Evolutionary conservation across 1,139 yeast genomes (phyloP).

Genomic region (Geotrichum restrictum): DNA sequence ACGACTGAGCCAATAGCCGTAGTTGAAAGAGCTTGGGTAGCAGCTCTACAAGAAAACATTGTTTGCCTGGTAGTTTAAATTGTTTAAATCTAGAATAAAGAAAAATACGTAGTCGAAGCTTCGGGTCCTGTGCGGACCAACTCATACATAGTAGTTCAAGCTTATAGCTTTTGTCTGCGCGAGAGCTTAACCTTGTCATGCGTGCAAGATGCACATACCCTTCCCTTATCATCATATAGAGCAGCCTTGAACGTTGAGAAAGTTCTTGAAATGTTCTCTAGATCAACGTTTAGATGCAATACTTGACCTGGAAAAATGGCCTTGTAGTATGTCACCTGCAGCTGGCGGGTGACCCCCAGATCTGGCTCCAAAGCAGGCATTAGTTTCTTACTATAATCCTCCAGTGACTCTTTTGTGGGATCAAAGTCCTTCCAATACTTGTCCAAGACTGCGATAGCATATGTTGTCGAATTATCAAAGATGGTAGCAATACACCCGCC

Average conservation of each 20-base stretch:
- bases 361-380: background rate
- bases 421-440: slow-evolving; percentile 29
- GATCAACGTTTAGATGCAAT: background rate
- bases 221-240: slow-evolving; percentile 7
- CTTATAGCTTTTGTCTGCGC: background rate
- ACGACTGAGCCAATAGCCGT: background rate
- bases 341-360: slow-evolving; percentile 15
- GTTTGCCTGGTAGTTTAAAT: background rate
- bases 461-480: slow-evolving; percentile 30
- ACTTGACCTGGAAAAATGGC: slow-evolving; percentile 8
- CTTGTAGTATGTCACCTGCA: slow-evolving; percentile 10
- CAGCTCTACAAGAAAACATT: slow-evolving; percentile 6
- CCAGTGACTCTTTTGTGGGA: slow-evolving; percentile 16
- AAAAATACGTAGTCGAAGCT: too few species aligned
- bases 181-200: slow-evolving; percentile 11
- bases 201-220: slow-evolving; percentile 4
- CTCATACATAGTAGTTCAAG: too few species aligned
- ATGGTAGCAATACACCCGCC: slow-evolving; percentile 38
- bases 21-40: background rate
- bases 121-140: too few species aligned
- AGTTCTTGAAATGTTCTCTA: background rate
- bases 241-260: slow-evolving; percentile 5
- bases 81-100: background rate
- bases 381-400: background rate
- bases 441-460: slow-evolving; percentile 30